Base-by-base conservation (phyloP, 2,329 filamentous ascomycete genomes). In the Xenoacremonium recifei region DNA sequence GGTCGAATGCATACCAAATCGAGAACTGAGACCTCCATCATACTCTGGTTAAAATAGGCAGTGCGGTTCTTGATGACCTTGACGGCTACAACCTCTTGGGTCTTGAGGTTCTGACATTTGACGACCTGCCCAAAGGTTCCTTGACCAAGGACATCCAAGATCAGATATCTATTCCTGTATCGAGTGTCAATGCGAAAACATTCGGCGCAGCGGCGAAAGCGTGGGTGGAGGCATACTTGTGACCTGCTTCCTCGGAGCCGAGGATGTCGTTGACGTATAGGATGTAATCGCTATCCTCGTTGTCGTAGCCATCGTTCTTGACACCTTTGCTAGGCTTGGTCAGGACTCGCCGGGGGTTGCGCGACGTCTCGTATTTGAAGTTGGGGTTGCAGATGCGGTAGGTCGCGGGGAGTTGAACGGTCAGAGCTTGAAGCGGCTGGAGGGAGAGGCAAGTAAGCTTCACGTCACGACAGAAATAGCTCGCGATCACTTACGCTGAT, bases 51-150 rank as follows among this genome's bases (percentile, higher is more conserved):
- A 73, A 99, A 99, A 67, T 99, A 99, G 27, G 93, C 93, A 2
- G 93, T 99, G 59, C 92, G 85, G 68, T 99, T 99, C 72, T 99
- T 99, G 71, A 99, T 93, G 40, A 99, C 93, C 70, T 99, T 99
- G 54, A 99, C 93, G 4, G 93, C 93, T 33, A 99, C 93, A 29
- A 99, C 93, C 68, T 99, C 93, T 65, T 96, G 91, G 1, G 93
- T 97, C 71, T 96, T 96, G 57, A 99, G 70, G 59, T 99, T 99
- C 66, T 99, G 93, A 63, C 93, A 99, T 67, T 99, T 99, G 47
- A 99, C 93, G 21, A 99, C 93, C 70, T 99, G 93, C 6, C 93
- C 93, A 63, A 99, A 99, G 1, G 93, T 99, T 42, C 93, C 93
- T 66, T 99, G 93, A 16, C 93, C 93, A 40, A 99, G 77, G 21